A percentile compares a stretch with the other conserved stretches of the same genome.
Conservation (phyloP, 192 early-diverging fungal species). For the Coemansia sp. region DNA sequence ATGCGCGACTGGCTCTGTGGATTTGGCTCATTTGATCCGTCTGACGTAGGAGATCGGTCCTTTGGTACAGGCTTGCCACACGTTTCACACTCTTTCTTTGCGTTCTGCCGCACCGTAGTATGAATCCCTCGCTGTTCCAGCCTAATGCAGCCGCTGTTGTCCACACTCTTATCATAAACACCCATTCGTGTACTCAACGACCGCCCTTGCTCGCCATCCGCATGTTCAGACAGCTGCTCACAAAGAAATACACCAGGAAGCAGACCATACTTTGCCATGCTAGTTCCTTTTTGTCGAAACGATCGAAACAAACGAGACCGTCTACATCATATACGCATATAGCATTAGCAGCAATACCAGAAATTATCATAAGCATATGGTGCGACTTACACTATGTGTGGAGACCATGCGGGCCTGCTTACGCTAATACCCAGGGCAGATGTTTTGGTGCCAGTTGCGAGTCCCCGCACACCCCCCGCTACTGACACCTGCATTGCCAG, state of each 20-base stretch:
- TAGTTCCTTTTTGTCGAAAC: slow-evolving; percentile 4
- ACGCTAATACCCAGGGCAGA: too few relatives aligned
- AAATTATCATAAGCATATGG: too few relatives aligned
- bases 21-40: not conserved
- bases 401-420: too few relatives aligned
- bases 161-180: not conserved
- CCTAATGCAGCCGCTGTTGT: not conserved
- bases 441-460: too few relatives aligned
- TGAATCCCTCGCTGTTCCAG: not conserved
- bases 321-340: not conserved
- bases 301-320: not conserved
- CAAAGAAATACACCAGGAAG: slow-evolving; percentile 22
- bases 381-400: too few relatives aligned
- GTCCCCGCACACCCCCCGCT: too few relatives aligned
- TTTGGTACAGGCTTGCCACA: not conserved
- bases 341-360: too few relatives aligned
- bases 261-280: slow-evolving; percentile 23
- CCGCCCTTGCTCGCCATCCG: not conserved
- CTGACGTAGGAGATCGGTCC: not conserved
- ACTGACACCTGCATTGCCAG: too few relatives aligned
- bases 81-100: not conserved
- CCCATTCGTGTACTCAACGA: too few relatives aligned
- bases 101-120: not conserved
- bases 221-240: slow-evolving; percentile 11
- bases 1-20: slow-evolving; percentile 7